Base-by-base conservation (phyloP, 2,329 filamentous ascomycete genomes). In the Juglanconis juglandina region DNA sequence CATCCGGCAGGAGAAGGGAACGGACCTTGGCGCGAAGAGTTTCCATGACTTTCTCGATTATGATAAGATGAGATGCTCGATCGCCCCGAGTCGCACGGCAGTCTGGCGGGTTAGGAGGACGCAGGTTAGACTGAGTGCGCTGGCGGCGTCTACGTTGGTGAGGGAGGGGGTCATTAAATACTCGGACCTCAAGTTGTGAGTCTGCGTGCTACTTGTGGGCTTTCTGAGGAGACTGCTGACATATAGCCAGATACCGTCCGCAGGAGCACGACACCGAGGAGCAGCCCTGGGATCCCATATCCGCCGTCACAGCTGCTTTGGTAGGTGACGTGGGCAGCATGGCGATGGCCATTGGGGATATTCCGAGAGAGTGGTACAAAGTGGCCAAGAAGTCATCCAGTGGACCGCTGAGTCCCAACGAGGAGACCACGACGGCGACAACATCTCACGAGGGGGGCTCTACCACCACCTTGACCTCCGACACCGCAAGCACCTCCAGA, bases 301-400 rank as follows among this genome's bases (percentile, higher is more conserved):
- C 89, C 13, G 91, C 91, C 24, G 90, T 87, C 14, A 87, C 91
- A 0, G 85, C 86, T 49, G 91, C 92, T 0, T 75, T 97, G 1
- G 78, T 96, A n/a, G 89, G 90, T 5, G 94, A 93, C n/a, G 79
- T 95, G 51, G 87, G 89, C 33, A 89, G 84, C 44, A 87, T 97
- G 60, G 85, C 90, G 68, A 89, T 96, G 83, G 91, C 91, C 1
- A 81, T 96, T 46, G 90, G 90, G 1, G 92, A 96, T 68, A 82
- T 88, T 66, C 85, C 85, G 2, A 75, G 81, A 17, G 81, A 85
- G 61, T 71, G 87, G 5, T 84, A 86, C 71, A 81, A 78, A 63
- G 67, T 53, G 58, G 64, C 60, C 54, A 68, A 56, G 60, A 66
- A 54, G 58, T 63, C 51, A 39, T 42, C 37, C 11, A 51, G 13